Percentiles rank a stretch among this genome's conserved stretches.
Evolutionary conservation across 2,329 filamentous ascomycete genomes (phyloP).

Genomic region (Camptophora hylomeconis): DNA sequence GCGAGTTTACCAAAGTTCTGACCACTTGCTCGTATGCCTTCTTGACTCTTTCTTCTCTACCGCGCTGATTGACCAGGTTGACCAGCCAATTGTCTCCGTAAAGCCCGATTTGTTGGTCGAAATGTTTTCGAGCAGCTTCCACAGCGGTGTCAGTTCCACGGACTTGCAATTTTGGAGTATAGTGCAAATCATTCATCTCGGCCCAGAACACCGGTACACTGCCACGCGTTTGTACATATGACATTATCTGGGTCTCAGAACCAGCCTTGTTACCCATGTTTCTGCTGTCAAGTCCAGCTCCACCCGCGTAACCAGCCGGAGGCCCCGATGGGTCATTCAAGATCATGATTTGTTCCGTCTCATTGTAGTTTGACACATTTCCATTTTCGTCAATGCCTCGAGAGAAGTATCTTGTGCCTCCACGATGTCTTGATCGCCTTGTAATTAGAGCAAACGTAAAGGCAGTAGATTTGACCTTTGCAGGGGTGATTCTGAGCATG

Average conservation of each 20-base stretch:
- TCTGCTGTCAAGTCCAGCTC: slow-evolving; percentile 58
- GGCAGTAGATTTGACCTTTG: slow-evolving; percentile 69
- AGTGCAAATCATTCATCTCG: slow-evolving; percentile 85
- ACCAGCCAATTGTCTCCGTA: slow-evolving; percentile 97
- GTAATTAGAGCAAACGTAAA: slow-evolving; percentile 82
- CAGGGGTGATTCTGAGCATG: slow-evolving; percentile 83
- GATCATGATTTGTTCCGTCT: slow-evolving; percentile 87
- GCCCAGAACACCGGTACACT: slow-evolving; percentile 95
- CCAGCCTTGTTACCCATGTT: slow-evolving; percentile 59
- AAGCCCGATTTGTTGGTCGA: slow-evolving; percentile 79
- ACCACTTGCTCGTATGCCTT: slow-evolving; percentile 89
- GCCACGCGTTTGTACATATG: slow-evolving; percentile 91
- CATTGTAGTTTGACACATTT: slow-evolving; percentile 97
- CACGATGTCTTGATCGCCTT: slow-evolving; percentile 73
- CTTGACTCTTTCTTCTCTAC: slow-evolving; percentile 79
- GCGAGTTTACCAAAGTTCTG: slow-evolving; percentile 55
- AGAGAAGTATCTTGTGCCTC: slow-evolving; percentile 88
- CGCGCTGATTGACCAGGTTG: slow-evolving; percentile 93
- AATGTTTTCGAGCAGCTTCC: slow-evolving; percentile 70
- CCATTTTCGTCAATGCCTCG: slow-evolving; percentile 86
- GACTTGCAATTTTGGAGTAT: slow-evolving; percentile 81
- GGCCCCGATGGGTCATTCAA: slow-evolving; percentile 69
- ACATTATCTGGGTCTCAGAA: slow-evolving; percentile 75
- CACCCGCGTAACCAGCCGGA: slow-evolving; percentile 67
- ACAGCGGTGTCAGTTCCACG: slow-evolving; percentile 70